These are phyloP conservation scores for Trametes pubescens DNA, from an alignment of 1,284 basidiomycete species.

Conservation along the genomic window DNA sequence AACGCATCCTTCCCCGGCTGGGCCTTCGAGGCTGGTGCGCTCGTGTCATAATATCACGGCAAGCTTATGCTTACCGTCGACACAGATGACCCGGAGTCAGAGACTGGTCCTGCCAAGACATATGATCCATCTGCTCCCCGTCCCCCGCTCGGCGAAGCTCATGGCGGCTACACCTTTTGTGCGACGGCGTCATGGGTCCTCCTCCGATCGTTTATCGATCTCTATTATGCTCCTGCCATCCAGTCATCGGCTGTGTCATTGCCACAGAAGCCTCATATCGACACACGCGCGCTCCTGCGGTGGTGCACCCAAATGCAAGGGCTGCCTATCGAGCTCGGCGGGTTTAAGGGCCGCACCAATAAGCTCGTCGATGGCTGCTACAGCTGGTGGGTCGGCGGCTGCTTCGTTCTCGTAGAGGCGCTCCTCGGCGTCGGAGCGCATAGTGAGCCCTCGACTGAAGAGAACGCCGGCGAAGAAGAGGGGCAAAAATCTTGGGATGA, in stretches of 20 bases:
- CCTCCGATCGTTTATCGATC: conserved; percentile 62
- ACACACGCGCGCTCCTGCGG: conserved; percentile 71
- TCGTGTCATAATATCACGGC: neutral
- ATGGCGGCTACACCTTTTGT: conserved; percentile 98
- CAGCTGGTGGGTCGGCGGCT: conserved; percentile 97
- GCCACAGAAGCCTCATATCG: conserved; percentile 51
- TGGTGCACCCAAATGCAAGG: conserved; percentile 95
- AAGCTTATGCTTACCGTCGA: neutral
- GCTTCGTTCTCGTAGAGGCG: conserved; percentile 84
- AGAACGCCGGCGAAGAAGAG: conserved; percentile 42
- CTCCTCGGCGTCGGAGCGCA: conserved; percentile 44
- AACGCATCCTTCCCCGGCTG: conserved; percentile 77
- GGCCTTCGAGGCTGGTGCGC: conserved; percentile 38
- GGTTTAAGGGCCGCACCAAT: conserved; percentile 94
- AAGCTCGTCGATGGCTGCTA: conserved; percentile 99
- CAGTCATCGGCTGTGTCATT: conserved; percentile 8
- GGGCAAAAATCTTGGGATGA: conserved; percentile 60
- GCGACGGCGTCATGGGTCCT: conserved; percentile 87
- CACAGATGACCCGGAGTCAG: conserved; percentile 20
- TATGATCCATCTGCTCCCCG: conserved; percentile 52
- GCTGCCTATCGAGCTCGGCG: conserved; percentile 83
- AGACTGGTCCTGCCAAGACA: conserved; percentile 1
- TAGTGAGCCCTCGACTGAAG: conserved; percentile 35
- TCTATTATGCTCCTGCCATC: conserved; percentile 23
- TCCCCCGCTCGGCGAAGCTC: conserved; percentile 89